Evolutionary conservation across 73 alveolate genomes (phyloP).

Genomic region (Stentor coeruleus): DNA sequence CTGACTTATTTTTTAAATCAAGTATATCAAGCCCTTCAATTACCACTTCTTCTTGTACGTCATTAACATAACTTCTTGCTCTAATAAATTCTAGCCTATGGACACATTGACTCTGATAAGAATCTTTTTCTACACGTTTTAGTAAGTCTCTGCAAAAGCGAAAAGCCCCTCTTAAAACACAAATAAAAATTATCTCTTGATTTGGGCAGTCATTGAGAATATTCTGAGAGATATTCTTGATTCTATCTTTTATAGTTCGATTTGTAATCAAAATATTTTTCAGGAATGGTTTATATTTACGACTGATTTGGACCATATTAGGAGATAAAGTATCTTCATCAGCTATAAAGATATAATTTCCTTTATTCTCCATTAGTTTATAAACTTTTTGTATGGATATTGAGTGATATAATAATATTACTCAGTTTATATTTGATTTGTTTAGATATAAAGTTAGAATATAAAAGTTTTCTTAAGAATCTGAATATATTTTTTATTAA

Average conservation of each 20-base stretch:
- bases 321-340: not conserved
- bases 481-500: too few relatives aligned
- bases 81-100: conserved; percentile 9
- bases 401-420: too few relatives aligned
- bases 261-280: not conserved
- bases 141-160: not conserved
- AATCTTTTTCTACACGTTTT: not conserved
- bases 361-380: not conserved
- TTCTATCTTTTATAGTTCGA: not conserved
- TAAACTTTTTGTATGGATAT: too few relatives aligned
- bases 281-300: not conserved
- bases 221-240: not conserved
- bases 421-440: too few relatives aligned
- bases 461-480: too few relatives aligned
- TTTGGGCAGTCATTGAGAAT: not conserved
- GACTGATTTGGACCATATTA: not conserved
- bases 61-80: conserved; percentile 19
- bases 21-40: conserved; percentile 3
- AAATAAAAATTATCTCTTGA: not conserved
- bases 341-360: not conserved
- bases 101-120: not conserved
- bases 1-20: conserved; percentile 17
- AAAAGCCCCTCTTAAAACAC: conserved; percentile 29
- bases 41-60: not conserved
- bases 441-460: too few relatives aligned